These are phyloP conservation scores for Colletotrichum scovillei DNA, from an alignment of 2,329 filamentous ascomycete species.

Conservation along the genomic window DNA sequence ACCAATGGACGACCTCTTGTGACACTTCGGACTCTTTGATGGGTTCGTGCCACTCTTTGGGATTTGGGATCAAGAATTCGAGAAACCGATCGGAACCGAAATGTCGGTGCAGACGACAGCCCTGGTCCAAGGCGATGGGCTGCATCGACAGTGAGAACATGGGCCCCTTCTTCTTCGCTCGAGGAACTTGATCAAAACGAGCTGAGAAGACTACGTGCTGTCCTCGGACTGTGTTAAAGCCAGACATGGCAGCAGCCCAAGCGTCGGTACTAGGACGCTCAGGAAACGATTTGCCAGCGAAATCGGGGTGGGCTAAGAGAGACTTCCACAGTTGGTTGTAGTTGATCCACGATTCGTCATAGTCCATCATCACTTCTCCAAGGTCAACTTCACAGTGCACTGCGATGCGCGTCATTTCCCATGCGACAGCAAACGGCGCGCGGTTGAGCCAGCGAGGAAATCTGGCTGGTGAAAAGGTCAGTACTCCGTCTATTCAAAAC, in stretches of 20 bases:
- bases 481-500: background rate
- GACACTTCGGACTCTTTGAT: constrained; percentile 37
- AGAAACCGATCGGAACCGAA: constrained; percentile 71
- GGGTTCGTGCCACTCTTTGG: constrained; percentile 45
- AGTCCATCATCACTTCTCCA: constrained; percentile 46
- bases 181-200: constrained; percentile 20
- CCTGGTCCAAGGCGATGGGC: constrained; percentile 59
- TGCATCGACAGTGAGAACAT: constrained; percentile 59
- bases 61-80: constrained; percentile 63
- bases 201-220: constrained; percentile 56
- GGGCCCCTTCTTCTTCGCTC: constrained; percentile 43
- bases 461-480: constrained; percentile 6
- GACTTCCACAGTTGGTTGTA: constrained; percentile 56
- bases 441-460: constrained; percentile 44
- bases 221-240: constrained; percentile 48
- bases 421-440: constrained; percentile 61
- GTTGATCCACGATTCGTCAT: constrained; percentile 55
- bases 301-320: constrained; percentile 51
- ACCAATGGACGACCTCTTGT: constrained; percentile 50
- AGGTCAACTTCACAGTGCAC: constrained; percentile 57
- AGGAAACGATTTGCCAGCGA: constrained; percentile 60
- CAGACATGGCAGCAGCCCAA: constrained; percentile 57
- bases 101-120: constrained; percentile 63
- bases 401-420: constrained; percentile 63
- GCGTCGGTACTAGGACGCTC: constrained; percentile 54